A percentile compares a stretch with the other conserved stretches of the same genome.
phyloP scores from a whole-genome alignment of 2,329 filamentous ascomycete genomes.

The Cladophialophora yegresii region DNA sequence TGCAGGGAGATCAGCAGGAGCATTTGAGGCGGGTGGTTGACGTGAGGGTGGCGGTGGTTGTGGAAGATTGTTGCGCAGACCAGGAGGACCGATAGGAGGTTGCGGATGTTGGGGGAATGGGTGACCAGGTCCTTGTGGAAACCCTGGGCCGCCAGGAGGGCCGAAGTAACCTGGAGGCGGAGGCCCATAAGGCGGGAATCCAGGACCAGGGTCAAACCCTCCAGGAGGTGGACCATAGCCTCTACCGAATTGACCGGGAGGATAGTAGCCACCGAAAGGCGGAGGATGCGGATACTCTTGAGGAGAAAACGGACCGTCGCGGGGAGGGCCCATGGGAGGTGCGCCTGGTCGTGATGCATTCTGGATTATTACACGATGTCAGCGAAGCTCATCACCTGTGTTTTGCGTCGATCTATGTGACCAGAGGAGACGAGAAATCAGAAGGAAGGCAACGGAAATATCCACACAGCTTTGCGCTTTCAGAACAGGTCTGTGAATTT shows the following conservation, averaged over 20 bases:
- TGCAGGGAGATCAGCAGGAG: slow-evolving; percentile 36
- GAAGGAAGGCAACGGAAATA: slow-evolving; percentile 99
- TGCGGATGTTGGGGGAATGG: slow-evolving; percentile 46
- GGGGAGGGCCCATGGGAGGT: slow-evolving; percentile 43
- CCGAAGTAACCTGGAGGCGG: slow-evolving; percentile 71
- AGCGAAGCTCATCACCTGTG: slow-evolving; percentile 13
- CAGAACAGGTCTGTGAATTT: slow-evolving; percentile 75
- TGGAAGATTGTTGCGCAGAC: slow-evolving; percentile 43
- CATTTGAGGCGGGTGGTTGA: slow-evolving; percentile 35
- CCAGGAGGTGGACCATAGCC: slow-evolving; percentile 53
- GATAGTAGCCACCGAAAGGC: slow-evolving; percentile 44
- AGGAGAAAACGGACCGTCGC: slow-evolving; percentile 41
- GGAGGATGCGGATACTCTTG: slow-evolving; percentile 54
- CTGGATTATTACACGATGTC: slow-evolving; percentile 38
- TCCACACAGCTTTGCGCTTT: slow-evolving; percentile 97
- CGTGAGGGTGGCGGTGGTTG: slow-evolving; percentile 39
- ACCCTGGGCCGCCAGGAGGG: slow-evolving; percentile 67
- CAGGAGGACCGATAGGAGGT: slow-evolving; percentile 60
- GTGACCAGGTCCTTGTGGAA: slow-evolving; percentile 67
- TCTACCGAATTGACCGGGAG: slow-evolving; percentile 50
- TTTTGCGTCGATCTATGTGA: neutral
- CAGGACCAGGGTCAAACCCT: slow-evolving; percentile 61
- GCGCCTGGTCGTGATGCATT: slow-evolving; percentile 49
- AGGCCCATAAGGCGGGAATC: slow-evolving; percentile 73
- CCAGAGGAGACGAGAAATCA: slow-evolving; percentile 58